Base-by-base conservation (phyloP, 2,329 filamentous ascomycete genomes). In the Sarocladium brachiariae region DNA sequence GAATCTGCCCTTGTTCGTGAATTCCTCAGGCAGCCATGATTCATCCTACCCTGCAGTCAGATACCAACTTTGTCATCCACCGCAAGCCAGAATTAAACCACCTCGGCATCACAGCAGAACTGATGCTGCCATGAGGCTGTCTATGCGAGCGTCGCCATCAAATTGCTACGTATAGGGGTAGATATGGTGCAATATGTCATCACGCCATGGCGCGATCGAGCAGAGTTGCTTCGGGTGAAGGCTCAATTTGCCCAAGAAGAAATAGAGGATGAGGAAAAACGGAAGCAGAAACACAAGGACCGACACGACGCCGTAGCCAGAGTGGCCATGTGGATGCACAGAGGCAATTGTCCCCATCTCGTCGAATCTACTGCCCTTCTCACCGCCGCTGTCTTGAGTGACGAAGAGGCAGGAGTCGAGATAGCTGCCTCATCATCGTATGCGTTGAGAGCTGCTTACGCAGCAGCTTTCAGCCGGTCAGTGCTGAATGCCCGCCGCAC, bases 341-440 rank as follows among this genome's bases (percentile, higher is more conserved):
- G 86, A 63, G 83, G 83, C 56, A 81, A 81, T 59, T 86, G 89
- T 54, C 87, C 88, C 50, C 85, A 92, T 69, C 75, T 89, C 66
- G 78, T 92, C 50, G 87, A 92, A 68, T 87, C 84, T 31, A 91
- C 87, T 37, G 85, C 84, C 2, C 76, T 89, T 55, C 72, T 93
- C 53, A 80, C 80, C 57, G 81, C 86, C 54, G 86, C 86, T 24
- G 70, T 84, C 18, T 68, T 90, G 49, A 79, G 81, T 60, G 86
- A 90, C 68, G 71, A 73, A 54, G 63, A 63, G 33, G 58, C 58
- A 16, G 58, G 57, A 2, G 59, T 61, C 23, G 61, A 60, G 50
- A 64, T 61, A 37, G 59, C 59, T 25, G 65, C 65, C n/a, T 69
- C 75, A 37, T 72, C 72, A 39, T 70, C 72, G 47, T 84, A 86